A percentile compares a stretch with the other conserved stretches of the same genome.
phyloP scores from a whole-genome alignment of 371 early-diverging fungal genomes.

The Zancudomyces culisetae region DNA sequence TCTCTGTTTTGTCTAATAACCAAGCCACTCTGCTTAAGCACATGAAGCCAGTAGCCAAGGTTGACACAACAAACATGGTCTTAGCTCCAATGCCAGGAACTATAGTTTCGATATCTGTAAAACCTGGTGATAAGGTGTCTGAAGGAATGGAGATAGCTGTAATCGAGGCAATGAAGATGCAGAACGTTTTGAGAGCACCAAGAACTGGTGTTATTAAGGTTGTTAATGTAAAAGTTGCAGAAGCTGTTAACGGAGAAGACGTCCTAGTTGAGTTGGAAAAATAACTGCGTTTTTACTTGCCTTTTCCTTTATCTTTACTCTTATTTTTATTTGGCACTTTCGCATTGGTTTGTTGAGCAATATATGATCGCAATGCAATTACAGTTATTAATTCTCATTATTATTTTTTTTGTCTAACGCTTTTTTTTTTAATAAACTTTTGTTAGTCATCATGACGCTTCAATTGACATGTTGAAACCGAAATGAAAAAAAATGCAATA shows the following conservation, averaged over 20 bases:
- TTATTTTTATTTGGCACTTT: too few relatives aligned
- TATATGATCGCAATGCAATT: too few relatives aligned
- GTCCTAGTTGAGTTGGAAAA: conserved; percentile 59
- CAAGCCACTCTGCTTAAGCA: conserved; percentile 44
- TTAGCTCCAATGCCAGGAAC: conserved; percentile 87
- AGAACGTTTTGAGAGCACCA: conserved; percentile 82
- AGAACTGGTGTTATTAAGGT: conserved; percentile 54
- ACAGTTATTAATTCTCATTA: too few relatives aligned
- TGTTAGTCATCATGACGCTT: too few relatives aligned
- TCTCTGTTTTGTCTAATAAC: conserved; percentile 33
- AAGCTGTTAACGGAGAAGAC: conserved; percentile 68
- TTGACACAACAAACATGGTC: conserved; percentile 49
- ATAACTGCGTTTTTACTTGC: not conserved
- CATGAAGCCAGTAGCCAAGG: conserved; percentile 57
- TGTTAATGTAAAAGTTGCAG: conserved; percentile 48
- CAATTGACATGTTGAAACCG: too few relatives aligned
- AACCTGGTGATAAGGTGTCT: conserved; percentile 59
- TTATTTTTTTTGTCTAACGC: too few relatives aligned
- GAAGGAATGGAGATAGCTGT: conserved; percentile 75
- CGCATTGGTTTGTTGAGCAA: too few relatives aligned
- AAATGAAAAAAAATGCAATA: too few relatives aligned
- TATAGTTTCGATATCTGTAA: conserved; percentile 65
- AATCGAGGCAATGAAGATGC: conserved; percentile 98
- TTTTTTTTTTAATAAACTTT: too few relatives aligned
- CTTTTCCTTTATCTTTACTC: not conserved